Conservation (phyloP, 208 protist species). For the Leishmania mexicana region DNA sequence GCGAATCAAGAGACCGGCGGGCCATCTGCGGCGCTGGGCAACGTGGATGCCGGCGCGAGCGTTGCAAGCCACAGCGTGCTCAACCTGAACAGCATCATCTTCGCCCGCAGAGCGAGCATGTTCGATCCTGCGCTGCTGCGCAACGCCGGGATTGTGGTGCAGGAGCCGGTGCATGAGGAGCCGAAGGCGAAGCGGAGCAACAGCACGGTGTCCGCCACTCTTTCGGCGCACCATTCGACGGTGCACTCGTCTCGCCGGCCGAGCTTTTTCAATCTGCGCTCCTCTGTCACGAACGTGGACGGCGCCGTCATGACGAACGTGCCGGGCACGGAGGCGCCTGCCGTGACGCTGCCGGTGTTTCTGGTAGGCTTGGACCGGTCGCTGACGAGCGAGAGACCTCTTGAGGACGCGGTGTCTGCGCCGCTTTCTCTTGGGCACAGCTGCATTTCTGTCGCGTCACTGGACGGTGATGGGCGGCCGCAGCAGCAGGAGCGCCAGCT, state of each 20-base stretch:
- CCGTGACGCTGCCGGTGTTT: neutral
- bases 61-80: slow-evolving; percentile 30
- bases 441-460: neutral
- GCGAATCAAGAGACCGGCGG: neutral
- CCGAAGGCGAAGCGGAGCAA: neutral
- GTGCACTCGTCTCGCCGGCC: slow-evolving; percentile 6
- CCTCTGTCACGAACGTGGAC: slow-evolving; percentile 1
- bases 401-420: neutral
- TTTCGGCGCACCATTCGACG: slow-evolving; percentile 11
- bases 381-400: neutral
- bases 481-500: neutral
- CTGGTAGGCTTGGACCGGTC: neutral
- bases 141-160: slow-evolving; percentile 30
- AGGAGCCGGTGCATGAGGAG: slow-evolving; percentile 32
- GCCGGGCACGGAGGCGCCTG: neutral
- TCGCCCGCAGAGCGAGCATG: slow-evolving; percentile 21
- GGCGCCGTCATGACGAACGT: neutral
- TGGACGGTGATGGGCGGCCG: neutral
- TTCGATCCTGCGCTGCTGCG: slow-evolving; percentile 22
- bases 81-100: slow-evolving; percentile 14
- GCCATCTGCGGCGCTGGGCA: neutral
- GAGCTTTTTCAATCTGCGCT: neutral
- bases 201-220: slow-evolving; percentile 1
- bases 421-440: slow-evolving; percentile 1
- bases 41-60: neutral